Base-by-base conservation (phyloP, 768 basidiomycete genomes). In the Pholiota microspora region DNA sequence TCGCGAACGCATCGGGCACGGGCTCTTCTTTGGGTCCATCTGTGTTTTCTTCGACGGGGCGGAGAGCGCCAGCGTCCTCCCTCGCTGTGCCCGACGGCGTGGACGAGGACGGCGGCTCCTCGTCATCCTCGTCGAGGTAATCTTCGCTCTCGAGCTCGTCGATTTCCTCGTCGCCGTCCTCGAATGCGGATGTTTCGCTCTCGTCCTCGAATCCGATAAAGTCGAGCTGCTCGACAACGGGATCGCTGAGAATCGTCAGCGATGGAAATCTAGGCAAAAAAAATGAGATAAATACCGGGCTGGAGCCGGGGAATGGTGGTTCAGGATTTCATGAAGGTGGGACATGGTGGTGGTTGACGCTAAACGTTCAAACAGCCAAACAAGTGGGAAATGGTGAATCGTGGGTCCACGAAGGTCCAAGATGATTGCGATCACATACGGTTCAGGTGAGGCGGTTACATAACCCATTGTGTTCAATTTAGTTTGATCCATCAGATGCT, bases 271-370 rank as follows among this genome's bases (percentile, higher is more conserved):
- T 45, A 21, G 32, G 28, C 47, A 57, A 48, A 38, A 54, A 59
- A 53, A 51, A 55, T 45, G 31, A 47, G 56, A 25, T n/a, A 35
- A 31, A 47, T 51, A 70, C 77, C 45, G 54, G 84, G 83, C 73
- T 76, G 59, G 70, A 71, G 34, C 71, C 65, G 34, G 62, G 67
- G 42, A 72, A 57, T 80, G 77, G 47, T 83, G 83, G 66, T 85
- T 85, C 58, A 86, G 71, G 40, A 85, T 70, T 59, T 77, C 78
- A 59, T 69, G 70, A 55, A 86, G 77, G 64, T 73, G 80, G 54
- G 84, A 78, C 84, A 86, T 86, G 62, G 54, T 62, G 59, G 54
- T 60, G 63, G 57, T 63, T 59, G 62, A 62, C 62, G 65, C 63
- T 60, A 61, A 59, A 53, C 59, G 57, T 60, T 59, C 59, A 51